Conservation (phyloP, 2,329 filamentous ascomycete species). For the Didymosphaeria variabile region DNA sequence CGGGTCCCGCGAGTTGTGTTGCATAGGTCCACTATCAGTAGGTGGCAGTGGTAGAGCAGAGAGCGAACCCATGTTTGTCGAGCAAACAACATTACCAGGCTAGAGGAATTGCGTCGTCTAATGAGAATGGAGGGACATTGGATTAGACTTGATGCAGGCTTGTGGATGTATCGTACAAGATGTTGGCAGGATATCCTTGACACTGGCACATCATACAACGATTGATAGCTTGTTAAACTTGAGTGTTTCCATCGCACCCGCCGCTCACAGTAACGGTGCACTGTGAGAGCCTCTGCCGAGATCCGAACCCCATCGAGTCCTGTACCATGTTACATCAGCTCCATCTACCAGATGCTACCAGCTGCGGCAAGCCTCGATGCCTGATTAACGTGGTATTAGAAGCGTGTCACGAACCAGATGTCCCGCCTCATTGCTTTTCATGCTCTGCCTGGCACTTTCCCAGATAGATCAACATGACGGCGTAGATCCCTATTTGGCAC, state of each 20-base stretch:
- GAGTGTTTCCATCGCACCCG: background rate
- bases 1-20: background rate
- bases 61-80: background rate
- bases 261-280: background rate
- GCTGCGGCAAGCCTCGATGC: background rate
- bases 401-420: background rate
- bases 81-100: background rate
- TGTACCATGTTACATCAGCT: conserved; percentile 13
- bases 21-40: background rate
- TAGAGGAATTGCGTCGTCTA: background rate
- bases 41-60: background rate
- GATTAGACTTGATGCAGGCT: background rate
- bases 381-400: conserved; percentile 3
- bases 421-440: background rate
- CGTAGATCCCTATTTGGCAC: background rate
- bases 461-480: background rate
- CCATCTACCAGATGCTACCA: background rate
- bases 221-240: background rate
- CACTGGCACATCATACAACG: background rate
- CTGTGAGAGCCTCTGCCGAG: conserved; percentile 6
- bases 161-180: background rate
- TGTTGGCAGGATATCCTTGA: background rate
- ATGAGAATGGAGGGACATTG: background rate
- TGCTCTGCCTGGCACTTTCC: background rate
- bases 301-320: conserved; percentile 10